Evolutionary conservation across 805 yeast genomes (phyloP).

Genomic region (Saccharomyces paradoxus): DNA sequence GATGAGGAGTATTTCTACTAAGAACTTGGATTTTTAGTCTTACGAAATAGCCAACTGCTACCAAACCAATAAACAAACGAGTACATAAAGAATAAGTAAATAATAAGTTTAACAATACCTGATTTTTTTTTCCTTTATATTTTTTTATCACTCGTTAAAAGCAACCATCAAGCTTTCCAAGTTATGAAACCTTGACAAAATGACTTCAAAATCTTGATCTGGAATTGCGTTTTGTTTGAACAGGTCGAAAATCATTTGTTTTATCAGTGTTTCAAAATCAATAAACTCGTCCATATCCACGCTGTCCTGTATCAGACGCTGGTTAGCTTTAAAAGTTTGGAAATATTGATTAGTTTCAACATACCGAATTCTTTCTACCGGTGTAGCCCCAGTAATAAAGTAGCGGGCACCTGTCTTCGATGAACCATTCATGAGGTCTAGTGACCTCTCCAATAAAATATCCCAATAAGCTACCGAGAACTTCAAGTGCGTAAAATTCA

Average conservation of each 20-base stretch:
- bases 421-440: neutral
- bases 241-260: neutral
- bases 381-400: conserved; percentile 5
- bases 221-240: neutral
- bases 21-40: neutral
- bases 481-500: conserved; percentile 3
- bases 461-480: conserved; percentile 7
- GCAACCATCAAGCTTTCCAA: neutral
- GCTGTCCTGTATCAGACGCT: neutral
- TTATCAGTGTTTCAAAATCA: neutral
- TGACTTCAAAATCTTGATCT: neutral
- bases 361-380: conserved; percentile 6
- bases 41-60: neutral
- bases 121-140: neutral
- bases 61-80: neutral
- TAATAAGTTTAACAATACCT: neutral
- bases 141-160: neutral
- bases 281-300: neutral
- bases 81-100: neutral
- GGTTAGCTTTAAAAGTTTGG: neutral
- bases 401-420: neutral
- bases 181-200: neutral
- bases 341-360: conserved; percentile 1
- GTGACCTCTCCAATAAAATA: neutral
- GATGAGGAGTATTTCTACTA: neutral